These are phyloP conservation scores for Phaeoacremonium minimum DNA, from an alignment of 2,329 filamentous ascomycete genomes.

Conservation along the genomic window DNA sequence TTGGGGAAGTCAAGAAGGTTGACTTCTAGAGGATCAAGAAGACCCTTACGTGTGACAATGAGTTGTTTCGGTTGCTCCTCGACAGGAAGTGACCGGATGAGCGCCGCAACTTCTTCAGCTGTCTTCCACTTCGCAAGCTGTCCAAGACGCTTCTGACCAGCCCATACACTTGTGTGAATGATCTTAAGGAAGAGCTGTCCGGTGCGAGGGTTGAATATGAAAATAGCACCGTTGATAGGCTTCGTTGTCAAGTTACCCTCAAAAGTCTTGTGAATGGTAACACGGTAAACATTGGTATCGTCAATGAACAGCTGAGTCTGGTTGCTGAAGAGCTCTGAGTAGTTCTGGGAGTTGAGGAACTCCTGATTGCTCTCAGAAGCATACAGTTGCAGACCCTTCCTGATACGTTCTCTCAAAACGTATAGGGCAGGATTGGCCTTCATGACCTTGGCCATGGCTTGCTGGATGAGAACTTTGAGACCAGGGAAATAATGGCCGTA, in stretches of 20 bases:
- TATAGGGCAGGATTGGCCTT: conserved; percentile 97
- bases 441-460: conserved; percentile 99
- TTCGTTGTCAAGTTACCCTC: conserved; percentile 99
- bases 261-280: conserved; percentile 99
- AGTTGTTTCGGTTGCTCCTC: conserved; percentile 99
- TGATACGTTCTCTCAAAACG: conserved; percentile 93
- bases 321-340: conserved; percentile 98
- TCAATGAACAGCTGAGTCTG: conserved; percentile 99
- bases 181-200: conserved; percentile 98
- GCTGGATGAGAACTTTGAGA: conserved; percentile 89
- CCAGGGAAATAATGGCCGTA: conserved; percentile 99
- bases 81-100: conserved; percentile 91
- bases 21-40: conserved; percentile 93
- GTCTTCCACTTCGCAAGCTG: conserved; percentile 99
- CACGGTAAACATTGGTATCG: conserved; percentile 98
- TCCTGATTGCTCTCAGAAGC: conserved; percentile 98
- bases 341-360: conserved; percentile 98
- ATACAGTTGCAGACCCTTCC: conserved; percentile 96
- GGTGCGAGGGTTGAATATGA: conserved; percentile 99
- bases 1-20: conserved; percentile 98
- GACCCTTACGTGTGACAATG: conserved; percentile 95
- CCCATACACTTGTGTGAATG: conserved; percentile 99
- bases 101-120: conserved; percentile 95
- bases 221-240: conserved; percentile 98
- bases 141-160: conserved; percentile 96